Base-by-base conservation (phyloP, 1,139 yeast species). In the Diutina mesorugosa region DNA sequence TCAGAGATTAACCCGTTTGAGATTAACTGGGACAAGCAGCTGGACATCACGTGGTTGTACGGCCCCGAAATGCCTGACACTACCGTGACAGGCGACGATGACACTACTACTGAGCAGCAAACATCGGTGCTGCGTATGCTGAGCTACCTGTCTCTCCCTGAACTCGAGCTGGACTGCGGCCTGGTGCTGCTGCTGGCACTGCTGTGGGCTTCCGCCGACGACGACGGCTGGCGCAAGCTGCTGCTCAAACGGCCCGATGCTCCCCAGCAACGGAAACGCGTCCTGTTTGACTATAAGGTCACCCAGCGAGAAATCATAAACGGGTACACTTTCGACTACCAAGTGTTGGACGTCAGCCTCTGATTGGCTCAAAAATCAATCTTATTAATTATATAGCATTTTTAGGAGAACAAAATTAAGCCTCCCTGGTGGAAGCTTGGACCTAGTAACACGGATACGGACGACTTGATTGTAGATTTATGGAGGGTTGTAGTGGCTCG, bases 1-100 rank as follows among this genome's bases (percentile, higher is more conserved):
- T 56, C 59, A 18, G 74, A 71, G 56, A 60, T 69, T 21, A 65
- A 69, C 56, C 79, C 80, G 1, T 62, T 63, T n/a, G 57, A 56
- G 30, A 75, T 76, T 51, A 75, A 76, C 61, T 76, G 80, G 80
- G 71, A 72, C 60, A 76, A 76, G 61, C 67, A 66, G 56, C 71
- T 73, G 58, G 80, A 76, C 60, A 68, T 74, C 55, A 76, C 78
- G 14, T 75, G 79, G 79, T 69, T 76, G 58, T 76, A 71, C 59
- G 80, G 79, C 1, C 80, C 80, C 41, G 71, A 72, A 60, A 68
- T 67, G 57, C 54, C 56, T 4, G 54, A 47, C 29, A 21, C 26
- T 3, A n/a, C n/a, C n/a, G n/a, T n/a, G n/a, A n/a, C n/a, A n/a
- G n/a, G n/a, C n/a, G n/a, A n/a, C n/a, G n/a, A n/a, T n/a, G n/a